phyloP scores from a whole-genome alignment of 129 eudicot species.

The Flaveria linearis region DNA sequence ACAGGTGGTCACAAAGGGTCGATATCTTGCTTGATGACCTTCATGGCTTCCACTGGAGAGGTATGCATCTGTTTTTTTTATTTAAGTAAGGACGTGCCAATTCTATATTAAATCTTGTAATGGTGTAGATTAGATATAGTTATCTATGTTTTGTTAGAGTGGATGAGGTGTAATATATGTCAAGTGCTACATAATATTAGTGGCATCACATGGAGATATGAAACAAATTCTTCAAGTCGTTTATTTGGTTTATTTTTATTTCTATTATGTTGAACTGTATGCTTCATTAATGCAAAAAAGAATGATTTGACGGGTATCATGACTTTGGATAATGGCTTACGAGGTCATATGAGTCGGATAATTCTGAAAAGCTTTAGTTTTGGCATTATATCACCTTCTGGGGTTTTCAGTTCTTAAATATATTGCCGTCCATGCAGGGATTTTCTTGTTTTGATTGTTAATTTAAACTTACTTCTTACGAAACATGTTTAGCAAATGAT shows the following conservation, averaged over 20 bases:
- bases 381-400: constrained; percentile 8
- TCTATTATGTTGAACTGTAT: background rate
- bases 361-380: background rate
- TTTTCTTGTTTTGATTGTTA: constrained; percentile 2
- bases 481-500: background rate
- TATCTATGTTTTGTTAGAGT: background rate
- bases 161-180: background rate
- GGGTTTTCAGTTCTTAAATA: background rate
- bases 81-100: background rate
- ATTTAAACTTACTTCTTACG: constrained; percentile 5
- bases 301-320: background rate
- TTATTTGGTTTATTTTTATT: background rate
- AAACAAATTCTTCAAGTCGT: constrained; percentile 4
- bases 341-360: background rate
- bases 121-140: background rate
- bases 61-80: constrained; percentile 34
- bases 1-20: constrained; percentile 98
- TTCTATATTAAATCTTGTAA: constrained; percentile 9
- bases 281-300: background rate
- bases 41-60: constrained; percentile 95
- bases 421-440: background rate
- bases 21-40: constrained; percentile 91
- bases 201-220: background rate
- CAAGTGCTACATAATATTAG: background rate
- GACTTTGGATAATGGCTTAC: background rate